Percentiles rank a stretch among this genome's conserved stretches.
phyloP scores from a whole-genome alignment of 441 rosid species.

The Capsella rubella region DNA sequence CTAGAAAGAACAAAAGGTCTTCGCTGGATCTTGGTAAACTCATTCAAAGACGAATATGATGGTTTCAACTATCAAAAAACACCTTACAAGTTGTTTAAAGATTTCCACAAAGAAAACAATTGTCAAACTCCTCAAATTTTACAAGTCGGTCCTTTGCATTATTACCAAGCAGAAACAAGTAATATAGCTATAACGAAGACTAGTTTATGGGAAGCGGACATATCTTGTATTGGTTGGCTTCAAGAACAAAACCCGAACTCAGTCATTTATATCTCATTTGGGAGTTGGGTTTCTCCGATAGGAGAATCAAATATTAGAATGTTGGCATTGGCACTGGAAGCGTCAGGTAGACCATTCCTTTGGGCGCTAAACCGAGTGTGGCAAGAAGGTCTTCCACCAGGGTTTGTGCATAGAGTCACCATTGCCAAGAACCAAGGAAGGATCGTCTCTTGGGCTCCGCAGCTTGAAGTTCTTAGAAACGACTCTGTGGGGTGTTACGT shows the following conservation, averaged over 20 bases:
- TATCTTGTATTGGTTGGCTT: slow-evolving; percentile 69
- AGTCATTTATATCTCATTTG: slow-evolving; percentile 75
- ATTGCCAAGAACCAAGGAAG: slow-evolving; percentile 50
- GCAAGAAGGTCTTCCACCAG: slow-evolving; percentile 61
- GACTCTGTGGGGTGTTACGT: slow-evolving; percentile 59
- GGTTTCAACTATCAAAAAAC: background rate
- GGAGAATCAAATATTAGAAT: slow-evolving; percentile 57
- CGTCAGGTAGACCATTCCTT: slow-evolving; percentile 55
- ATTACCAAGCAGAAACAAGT: slow-evolving; percentile 28
- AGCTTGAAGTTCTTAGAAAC: slow-evolving; percentile 57
- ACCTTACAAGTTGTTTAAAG: background rate
- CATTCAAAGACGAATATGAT: slow-evolving; percentile 56
- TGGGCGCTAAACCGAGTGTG: slow-evolving; percentile 65
- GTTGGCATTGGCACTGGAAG: slow-evolving; percentile 63
- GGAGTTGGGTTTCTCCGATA: slow-evolving; percentile 85
- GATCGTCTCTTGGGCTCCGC: slow-evolving; percentile 80
- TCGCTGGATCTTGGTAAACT: slow-evolving; percentile 64
- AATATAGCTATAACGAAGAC: slow-evolving; percentile 40
- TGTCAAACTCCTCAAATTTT: slow-evolving; percentile 43
- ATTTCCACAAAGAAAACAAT: slow-evolving; percentile 1
- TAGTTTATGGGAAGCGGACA: slow-evolving; percentile 76
- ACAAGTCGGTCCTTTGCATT: slow-evolving; percentile 56
- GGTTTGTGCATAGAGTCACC: slow-evolving; percentile 51
- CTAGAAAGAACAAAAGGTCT: slow-evolving; percentile 57
- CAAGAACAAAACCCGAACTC: slow-evolving; percentile 58